Percentiles rank a stretch among this genome's conserved stretches.
phyloP scores from a whole-genome alignment of 345 rosid genomes.

The Erucastrum elatum region DNA sequence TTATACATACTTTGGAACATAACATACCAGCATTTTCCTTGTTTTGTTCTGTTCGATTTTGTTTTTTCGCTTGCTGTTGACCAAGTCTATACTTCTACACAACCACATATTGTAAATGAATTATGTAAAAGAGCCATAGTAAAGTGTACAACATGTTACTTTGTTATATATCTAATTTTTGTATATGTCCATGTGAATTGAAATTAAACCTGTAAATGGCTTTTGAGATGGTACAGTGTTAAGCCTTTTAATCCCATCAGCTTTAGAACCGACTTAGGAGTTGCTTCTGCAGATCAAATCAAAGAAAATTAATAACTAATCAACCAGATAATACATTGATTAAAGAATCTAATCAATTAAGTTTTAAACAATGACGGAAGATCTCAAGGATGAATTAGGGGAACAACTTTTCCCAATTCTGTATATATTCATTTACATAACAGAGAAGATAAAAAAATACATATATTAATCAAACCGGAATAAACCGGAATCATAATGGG shows the following conservation, averaged over 20 bases:
- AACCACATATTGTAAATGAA: not conserved
- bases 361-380: not conserved
- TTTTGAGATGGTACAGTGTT: constrained; percentile 88
- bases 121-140: not conserved
- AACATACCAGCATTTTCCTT: constrained; percentile 51
- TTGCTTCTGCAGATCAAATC: constrained; percentile 58
- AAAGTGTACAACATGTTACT: not conserved
- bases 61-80: constrained; percentile 66
- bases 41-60: constrained; percentile 42
- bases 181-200: not conserved
- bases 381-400: not conserved
- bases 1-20: not conserved
- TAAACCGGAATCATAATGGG: constrained; percentile 12
- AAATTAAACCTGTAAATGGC: constrained; percentile 81
- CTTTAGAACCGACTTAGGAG: constrained; percentile 84
- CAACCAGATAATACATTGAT: not conserved
- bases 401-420: not conserved
- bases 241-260: constrained; percentile 92
- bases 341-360: not conserved
- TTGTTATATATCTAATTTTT: not conserved
- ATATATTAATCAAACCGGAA: not conserved
- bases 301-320: not conserved
- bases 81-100: constrained; percentile 84
- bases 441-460: not conserved
- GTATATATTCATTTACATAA: not conserved